Base-by-base conservation (phyloP, 116 monocot genomes). In the Dioscorea cayenensis region DNA sequence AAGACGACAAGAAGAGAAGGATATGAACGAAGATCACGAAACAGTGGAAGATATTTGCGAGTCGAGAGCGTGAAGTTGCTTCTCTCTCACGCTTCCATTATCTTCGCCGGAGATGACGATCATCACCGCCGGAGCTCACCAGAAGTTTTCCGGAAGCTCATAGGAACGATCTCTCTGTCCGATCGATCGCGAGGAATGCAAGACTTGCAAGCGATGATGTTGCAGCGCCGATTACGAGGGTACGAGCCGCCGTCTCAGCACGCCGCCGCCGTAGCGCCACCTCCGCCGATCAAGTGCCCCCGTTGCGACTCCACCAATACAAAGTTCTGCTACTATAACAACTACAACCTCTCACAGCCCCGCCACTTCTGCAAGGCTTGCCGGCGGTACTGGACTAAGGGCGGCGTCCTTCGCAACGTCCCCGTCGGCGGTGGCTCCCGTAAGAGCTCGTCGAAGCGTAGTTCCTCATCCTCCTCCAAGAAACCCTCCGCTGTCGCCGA, bases 241-340 rank as follows among this genome's bases (percentile, higher is more conserved):
- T 55, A 16, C 16, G 11, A 29, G 65, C 65, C 65, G 65, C 17
- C 65, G 22, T 16, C 17, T 5, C 28, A 0, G 65, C 14, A 12
- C 12, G 27, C 64, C 64, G 22, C 64, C 28, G 1, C 3, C 2
- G 35, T 32, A 28, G 65, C 65, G 0, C 22, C 62, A 22, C 20
- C 10, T 7, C 62, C 20, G 22, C 23, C 62, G 22, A 62, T 62
- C 62, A 62, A 62, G 62, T 62, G 62, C 12, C 62, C 62, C 5
- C 62, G 62, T 2, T 62, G 62, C 62, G 23, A 62, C 23, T 62
- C 62, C 25, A 12, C 20, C 20, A 62, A 86, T 72, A 86, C 86
- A 51, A 86, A 86, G 81, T 87, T 87, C 86, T 87, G 86, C 71
- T 87, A 87, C 80, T 87, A 83, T 69, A 83, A 87, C 77, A 87